Evolutionary conservation across 768 basidiomycete species (phyloP).

Genomic region (Suillus clintonianus): DNA sequence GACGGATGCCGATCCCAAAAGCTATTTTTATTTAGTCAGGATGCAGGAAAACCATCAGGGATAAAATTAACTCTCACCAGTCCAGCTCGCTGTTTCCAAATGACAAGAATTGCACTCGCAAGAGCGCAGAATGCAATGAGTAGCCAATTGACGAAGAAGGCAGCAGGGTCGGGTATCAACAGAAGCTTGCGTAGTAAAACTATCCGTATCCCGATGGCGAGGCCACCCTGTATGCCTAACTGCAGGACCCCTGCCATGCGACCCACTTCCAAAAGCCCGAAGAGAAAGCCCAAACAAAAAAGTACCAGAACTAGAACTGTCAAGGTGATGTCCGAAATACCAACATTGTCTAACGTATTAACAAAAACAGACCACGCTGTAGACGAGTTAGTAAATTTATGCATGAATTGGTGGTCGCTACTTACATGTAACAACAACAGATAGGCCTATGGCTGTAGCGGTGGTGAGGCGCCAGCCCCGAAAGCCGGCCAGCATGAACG

Average conservation of each 20-base stretch:
- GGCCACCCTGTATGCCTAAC: constrained; percentile 54
- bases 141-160: constrained; percentile 53
- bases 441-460: constrained; percentile 54
- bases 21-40: background rate
- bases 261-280: constrained; percentile 56
- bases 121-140: constrained; percentile 49
- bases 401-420: background rate
- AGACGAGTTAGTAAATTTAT: background rate
- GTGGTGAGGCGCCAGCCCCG: constrained; percentile 58
- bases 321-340: constrained; percentile 54
- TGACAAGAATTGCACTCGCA: constrained; percentile 41
- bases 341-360: constrained; percentile 50
- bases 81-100: constrained; percentile 47
- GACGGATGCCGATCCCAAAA: constrained; percentile 48
- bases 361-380: constrained; percentile 66
- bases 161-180: constrained; percentile 38
- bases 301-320: constrained; percentile 49
- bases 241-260: constrained; percentile 47
- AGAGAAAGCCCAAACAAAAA: constrained; percentile 50
- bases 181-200: constrained; percentile 51
- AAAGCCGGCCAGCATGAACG: constrained; percentile 58
- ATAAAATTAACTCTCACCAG: constrained; percentile 43
- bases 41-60: background rate
- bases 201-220: constrained; percentile 58
- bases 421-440: constrained; percentile 48